These are phyloP conservation scores for Agaricus subrufescens DNA, from an alignment of 768 basidiomycete species.

Conservation along the genomic window DNA sequence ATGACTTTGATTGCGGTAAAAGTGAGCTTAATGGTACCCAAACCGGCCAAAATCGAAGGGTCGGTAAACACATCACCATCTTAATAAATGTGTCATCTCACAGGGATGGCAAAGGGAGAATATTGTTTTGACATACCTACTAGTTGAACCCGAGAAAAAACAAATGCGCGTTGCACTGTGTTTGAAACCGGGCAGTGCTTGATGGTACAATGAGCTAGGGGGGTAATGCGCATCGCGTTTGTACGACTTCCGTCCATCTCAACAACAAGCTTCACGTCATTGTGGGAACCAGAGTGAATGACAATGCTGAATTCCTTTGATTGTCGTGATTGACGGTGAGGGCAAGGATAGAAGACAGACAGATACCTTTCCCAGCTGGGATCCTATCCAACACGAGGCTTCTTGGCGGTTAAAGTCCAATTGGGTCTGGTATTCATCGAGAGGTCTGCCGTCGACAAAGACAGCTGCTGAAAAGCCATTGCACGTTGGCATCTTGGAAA, in stretches of 20 bases:
- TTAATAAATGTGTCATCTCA: too few relatives aligned
- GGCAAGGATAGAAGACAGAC: too few relatives aligned
- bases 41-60: background rate
- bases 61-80: background rate
- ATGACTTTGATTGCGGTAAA: too few relatives aligned
- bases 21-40: background rate
- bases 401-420: background rate
- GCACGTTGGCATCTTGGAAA: background rate
- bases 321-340: too few relatives aligned
- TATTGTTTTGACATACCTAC: background rate
- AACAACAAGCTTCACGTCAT: too few relatives aligned
- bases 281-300: background rate
- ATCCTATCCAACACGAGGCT: background rate
- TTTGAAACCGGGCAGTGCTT: background rate
- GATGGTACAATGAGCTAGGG: too few relatives aligned
- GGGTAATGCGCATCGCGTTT: too few relatives aligned
- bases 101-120: background rate
- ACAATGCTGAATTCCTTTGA: background rate
- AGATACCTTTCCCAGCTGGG: background rate
- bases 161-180: background rate
- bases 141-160: background rate
- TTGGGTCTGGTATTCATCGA: background rate
- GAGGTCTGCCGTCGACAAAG: background rate
- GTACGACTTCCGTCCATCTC: too few relatives aligned
- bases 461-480: background rate